Conservation (phyloP, 441 rosid species). For the Erodium trifolium region DNA sequence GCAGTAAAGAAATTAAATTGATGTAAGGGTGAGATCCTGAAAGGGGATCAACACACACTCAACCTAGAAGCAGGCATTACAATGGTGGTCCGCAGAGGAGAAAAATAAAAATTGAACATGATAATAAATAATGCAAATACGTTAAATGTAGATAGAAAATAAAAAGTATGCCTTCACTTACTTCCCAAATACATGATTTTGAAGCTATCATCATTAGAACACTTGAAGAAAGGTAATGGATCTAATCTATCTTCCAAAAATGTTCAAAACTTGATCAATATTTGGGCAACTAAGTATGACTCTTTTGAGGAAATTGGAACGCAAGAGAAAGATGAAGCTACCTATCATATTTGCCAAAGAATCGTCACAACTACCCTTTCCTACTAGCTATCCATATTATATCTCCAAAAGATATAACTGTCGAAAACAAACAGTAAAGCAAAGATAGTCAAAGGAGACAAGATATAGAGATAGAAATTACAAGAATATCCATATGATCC, state of each 20-base stretch:
- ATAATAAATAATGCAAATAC: no score
- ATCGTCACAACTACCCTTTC: neutral
- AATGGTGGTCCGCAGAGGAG: no score
- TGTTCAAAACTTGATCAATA: neutral
- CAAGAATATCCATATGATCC: constrained; percentile 36
- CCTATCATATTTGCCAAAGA: no score
- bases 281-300: neutral
- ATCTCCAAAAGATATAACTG: neutral
- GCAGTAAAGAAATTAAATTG: no score
- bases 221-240: no score
- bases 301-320: neutral
- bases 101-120: no score
- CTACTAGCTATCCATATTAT: neutral
- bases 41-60: no score
- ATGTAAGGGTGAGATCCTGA: no score
- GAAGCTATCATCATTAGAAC: neutral
- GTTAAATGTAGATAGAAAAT: no score
- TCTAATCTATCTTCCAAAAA: no score
- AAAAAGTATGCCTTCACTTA: neutral
- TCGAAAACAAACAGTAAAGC: neutral
- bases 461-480: constrained; percentile 14
- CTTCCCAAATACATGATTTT: neutral
- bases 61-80: no score
- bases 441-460: neutral
- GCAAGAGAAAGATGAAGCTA: no score